Base-by-base conservation (phyloP, 2,329 filamentous ascomycete genomes). In the Cadophora sp. region DNA sequence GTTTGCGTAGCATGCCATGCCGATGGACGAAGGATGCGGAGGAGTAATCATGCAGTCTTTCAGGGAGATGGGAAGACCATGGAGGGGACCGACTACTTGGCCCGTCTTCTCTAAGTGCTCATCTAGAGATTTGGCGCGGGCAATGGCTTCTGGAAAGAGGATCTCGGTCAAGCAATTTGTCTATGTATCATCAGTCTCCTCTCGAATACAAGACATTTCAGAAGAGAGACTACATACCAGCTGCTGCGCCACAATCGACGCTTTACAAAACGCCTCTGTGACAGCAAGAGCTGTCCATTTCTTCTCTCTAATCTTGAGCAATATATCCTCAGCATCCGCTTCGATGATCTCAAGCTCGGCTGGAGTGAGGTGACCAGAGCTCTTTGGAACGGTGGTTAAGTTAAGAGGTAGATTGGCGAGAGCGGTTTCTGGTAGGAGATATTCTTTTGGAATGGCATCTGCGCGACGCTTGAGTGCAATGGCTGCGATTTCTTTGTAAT, bases 131-230 rank as follows among this genome's bases (percentile, higher is more conserved):
- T 83, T 82, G 3, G 86, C 86, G 48, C 80, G 80, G 34, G 80
- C 75, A 58, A 88, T 79, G 3, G 85, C 86, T 75, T 84, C 81
- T 11, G 83, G 77, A 71, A 87, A 87, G 65, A 89, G 81, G 27
- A 84, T 83, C 70, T 89, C 86, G 0, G 84, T 87, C 4, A 90
- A 77, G 74, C 87, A 89, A 69, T 89, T 89, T 48, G 85, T 88
- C 85, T 87, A 46, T 40, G 12, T 63, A 19, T 48, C 29, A 48
- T 64, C 26, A 58, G 60, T 16, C 26, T 14, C 3, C 22, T 48
- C 8, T 29, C 2, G 4, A 26, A 12, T n/a, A 37, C 16, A 11
- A 34, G 40, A 22, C 53, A 34, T 11, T 6, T 34, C 5, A 55
- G 16, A 7, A 29, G 43, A n/a, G 51, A n/a, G 16, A 55, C n/a